A percentile compares a stretch with the other conserved stretches of the same genome.
These are phyloP conservation scores for Pugionium cornutum DNA, from an alignment of 345 rosid genomes.

Conservation along the genomic window DNA sequence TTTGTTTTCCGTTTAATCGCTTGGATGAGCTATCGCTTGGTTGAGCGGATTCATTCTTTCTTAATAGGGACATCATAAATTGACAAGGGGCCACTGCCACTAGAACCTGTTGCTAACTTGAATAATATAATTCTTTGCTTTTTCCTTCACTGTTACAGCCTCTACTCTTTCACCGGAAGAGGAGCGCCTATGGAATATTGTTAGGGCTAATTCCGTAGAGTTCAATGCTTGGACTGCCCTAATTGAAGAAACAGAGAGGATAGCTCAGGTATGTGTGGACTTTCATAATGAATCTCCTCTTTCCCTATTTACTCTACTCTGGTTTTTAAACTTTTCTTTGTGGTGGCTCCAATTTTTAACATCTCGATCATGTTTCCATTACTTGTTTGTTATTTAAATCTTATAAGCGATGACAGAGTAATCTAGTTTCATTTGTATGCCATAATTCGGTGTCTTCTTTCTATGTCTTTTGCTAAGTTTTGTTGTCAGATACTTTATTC, in stretches of 20 bases:
- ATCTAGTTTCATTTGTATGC: neutral
- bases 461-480: neutral
- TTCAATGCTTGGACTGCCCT: conserved; percentile 91
- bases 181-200: conserved; percentile 87
- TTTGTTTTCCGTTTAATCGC: neutral
- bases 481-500: conserved; percentile 2
- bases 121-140: neutral
- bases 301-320: conserved; percentile 4
- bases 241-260: conserved; percentile 88
- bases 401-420: neutral
- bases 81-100: neutral
- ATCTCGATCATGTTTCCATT: conserved; percentile 7
- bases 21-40: neutral
- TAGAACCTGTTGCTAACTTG: neutral
- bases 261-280: conserved; percentile 63
- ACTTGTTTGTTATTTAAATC: neutral
- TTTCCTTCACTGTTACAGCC: conserved; percentile 29
- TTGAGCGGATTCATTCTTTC: neutral
- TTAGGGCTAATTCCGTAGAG: conserved; percentile 71
- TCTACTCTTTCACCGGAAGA: conserved; percentile 74
- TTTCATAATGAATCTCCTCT: neutral
- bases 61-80: neutral
- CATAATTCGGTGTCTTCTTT: conserved; percentile 15
- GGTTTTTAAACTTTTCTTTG: conserved; percentile 4
- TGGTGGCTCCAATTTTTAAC: neutral